Evolutionary conservation across 495 filamentous ascomycete species (phyloP).

Genomic region (Lepidopterella palustris): DNA sequence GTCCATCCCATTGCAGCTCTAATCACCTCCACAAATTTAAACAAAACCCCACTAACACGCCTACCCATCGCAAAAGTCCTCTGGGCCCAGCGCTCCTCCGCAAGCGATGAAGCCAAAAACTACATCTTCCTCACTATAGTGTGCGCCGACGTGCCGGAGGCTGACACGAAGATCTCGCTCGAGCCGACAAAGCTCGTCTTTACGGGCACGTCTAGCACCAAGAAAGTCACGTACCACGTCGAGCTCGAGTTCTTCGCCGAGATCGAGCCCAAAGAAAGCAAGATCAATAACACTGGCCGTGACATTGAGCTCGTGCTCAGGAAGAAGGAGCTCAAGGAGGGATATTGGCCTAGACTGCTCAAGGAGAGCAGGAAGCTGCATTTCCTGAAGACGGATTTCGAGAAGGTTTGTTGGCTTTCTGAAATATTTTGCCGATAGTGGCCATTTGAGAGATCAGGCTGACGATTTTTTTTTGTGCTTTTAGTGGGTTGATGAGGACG

Average conservation of each 20-base stretch:
- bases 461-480: slow-evolving; percentile 11
- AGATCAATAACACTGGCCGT: slow-evolving; percentile 73
- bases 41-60: slow-evolving; percentile 6
- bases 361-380: slow-evolving; percentile 85
- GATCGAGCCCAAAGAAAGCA: slow-evolving; percentile 77
- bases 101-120: slow-evolving; percentile 73
- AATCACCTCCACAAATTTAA: not conserved
- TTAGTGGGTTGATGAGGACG: slow-evolving; percentile 98
- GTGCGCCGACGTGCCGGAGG: slow-evolving; percentile 67
- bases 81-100: slow-evolving; percentile 95
- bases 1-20: slow-evolving; percentile 1
- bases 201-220: slow-evolving; percentile 71
- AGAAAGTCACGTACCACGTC: slow-evolving; percentile 74
- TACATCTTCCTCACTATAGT: slow-evolving; percentile 86
- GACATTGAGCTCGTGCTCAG: slow-evolving; percentile 83
- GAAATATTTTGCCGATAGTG: no score
- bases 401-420: slow-evolving; percentile 66
- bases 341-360: slow-evolving; percentile 90
- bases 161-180: slow-evolving; percentile 69
- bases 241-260: slow-evolving; percentile 86
- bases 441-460: no score
- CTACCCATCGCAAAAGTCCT: slow-evolving; percentile 67
- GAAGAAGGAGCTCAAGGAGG: slow-evolving; percentile 90
- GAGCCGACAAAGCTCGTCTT: slow-evolving; percentile 72
- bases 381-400: slow-evolving; percentile 98